A percentile compares a stretch with the other conserved stretches of the same genome.
Conservation (phyloP, 371 early-diverging fungal species). For the Actinomortierella ambigua region DNA sequence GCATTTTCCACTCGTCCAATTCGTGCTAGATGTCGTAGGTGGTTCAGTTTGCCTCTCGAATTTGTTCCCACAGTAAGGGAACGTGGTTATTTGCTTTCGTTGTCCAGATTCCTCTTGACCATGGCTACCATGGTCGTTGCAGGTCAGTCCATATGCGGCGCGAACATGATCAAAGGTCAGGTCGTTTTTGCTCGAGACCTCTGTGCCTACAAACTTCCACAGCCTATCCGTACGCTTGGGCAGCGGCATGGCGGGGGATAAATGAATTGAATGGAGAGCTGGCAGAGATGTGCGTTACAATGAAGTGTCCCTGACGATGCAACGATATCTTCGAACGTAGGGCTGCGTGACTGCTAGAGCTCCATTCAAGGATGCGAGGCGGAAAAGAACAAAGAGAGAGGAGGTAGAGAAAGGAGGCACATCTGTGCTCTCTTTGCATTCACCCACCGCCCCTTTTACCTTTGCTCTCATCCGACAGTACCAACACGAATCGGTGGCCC, state of each 20-base stretch:
- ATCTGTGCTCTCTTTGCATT: no score
- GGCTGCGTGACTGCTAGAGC: no score
- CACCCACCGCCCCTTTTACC: no score
- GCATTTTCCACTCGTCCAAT: not conserved
- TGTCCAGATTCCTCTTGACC: not conserved
- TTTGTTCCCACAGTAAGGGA: conserved; percentile 30
- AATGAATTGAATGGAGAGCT: not conserved
- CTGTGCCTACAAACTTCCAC: conserved; percentile 31
- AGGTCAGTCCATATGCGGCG: conserved; percentile 18
- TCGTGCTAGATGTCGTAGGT: not conserved
- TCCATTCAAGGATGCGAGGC: no score
- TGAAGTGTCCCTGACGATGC: no score
- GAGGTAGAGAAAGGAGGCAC: no score
- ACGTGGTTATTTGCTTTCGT: not conserved
- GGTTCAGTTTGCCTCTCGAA: not conserved
- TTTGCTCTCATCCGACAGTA: no score
- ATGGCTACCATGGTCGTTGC: not conserved
- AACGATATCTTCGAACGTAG: no score
- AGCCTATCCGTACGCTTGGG: conserved; percentile 9
- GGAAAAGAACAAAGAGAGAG: no score
- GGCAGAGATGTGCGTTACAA: no score
- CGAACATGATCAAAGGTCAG: conserved; percentile 25
- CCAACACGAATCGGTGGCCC: not conserved
- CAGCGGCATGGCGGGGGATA: not conserved
- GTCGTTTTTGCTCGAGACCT: conserved; percentile 14